A percentile compares a stretch with the other conserved stretches of the same genome.
Evolutionary conservation across 2,329 filamentous ascomycete genomes (phyloP).

Genomic region (Penicillium crustosum): DNA sequence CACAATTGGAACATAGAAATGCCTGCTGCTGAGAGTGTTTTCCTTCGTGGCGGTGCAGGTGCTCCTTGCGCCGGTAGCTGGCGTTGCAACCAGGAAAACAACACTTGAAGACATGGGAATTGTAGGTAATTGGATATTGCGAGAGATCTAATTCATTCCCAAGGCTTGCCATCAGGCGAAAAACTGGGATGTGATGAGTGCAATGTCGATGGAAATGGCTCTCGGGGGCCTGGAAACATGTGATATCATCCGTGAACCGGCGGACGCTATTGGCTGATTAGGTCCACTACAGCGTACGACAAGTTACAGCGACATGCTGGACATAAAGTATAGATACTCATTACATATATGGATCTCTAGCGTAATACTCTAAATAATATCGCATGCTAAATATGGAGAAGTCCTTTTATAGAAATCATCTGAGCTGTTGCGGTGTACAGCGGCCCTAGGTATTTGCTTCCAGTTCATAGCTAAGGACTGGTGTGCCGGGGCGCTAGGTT

Average conservation of each 20-base stretch:
- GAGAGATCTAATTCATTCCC: background rate
- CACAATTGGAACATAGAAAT: conserved; percentile 19
- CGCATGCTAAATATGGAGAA: too few relatives aligned
- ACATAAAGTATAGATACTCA: too few relatives aligned
- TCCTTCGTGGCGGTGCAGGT: conserved; percentile 24
- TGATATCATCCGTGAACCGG: background rate
- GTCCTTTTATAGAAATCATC: too few relatives aligned
- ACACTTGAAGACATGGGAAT: background rate
- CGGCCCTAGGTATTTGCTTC: too few relatives aligned
- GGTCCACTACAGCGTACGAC: background rate
- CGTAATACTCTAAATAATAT: too few relatives aligned
- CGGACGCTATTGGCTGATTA: background rate
- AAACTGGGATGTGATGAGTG: background rate
- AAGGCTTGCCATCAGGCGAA: background rate
- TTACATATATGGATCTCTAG: too few relatives aligned
- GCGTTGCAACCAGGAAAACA: conserved; percentile 20
- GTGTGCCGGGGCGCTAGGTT: too few relatives aligned
- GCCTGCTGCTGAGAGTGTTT: conserved; percentile 17
- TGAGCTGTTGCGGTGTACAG: too few relatives aligned
- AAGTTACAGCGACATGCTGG: too few relatives aligned
- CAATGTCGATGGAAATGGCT: background rate
- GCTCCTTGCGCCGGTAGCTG: conserved; percentile 28
- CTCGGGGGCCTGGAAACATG: too few relatives aligned
- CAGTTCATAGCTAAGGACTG: too few relatives aligned
- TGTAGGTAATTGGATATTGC: background rate